Evolutionary conservation across 345 rosid genomes (phyloP).

Genomic region (Barbarea vulgaris): DNA sequence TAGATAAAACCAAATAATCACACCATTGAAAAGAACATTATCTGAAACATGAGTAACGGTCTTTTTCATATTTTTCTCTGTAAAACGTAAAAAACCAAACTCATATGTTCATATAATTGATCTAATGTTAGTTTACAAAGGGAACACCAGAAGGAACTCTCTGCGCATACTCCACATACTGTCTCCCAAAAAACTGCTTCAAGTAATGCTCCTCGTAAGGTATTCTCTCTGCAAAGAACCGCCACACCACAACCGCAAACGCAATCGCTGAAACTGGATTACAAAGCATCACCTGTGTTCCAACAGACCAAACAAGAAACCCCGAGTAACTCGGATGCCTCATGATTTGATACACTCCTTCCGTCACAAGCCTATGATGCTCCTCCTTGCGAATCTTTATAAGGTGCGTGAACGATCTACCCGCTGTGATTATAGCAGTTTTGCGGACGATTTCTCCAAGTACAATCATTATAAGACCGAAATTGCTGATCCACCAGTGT

Average conservation of each 20-base stretch:
- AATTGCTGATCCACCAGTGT: slow-evolving; percentile 62
- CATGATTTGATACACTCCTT: slow-evolving; percentile 59
- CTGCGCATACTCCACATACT: slow-evolving; percentile 56
- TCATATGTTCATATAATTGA: slow-evolving; percentile 11
- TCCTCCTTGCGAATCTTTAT: slow-evolving; percentile 59
- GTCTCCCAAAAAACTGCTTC: slow-evolving; percentile 62
- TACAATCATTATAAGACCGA: slow-evolving; percentile 55
- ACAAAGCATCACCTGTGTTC: slow-evolving; percentile 78
- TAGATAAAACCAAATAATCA: background rate
- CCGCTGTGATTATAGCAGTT: slow-evolving; percentile 68
- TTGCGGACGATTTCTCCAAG: slow-evolving; percentile 63
- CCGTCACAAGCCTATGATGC: slow-evolving; percentile 60
- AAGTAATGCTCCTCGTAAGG: slow-evolving; percentile 69
- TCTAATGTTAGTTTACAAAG: slow-evolving; percentile 49
- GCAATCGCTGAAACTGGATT: slow-evolving; percentile 62
- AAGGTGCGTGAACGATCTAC: slow-evolving; percentile 68
- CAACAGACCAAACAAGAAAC: slow-evolving; percentile 71
- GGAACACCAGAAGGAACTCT: slow-evolving; percentile 70
- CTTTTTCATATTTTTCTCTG: background rate
- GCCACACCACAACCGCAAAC: slow-evolving; percentile 67
- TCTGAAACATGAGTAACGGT: background rate
- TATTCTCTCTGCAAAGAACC: slow-evolving; percentile 61
- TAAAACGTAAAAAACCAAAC: background rate
- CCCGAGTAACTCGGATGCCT: slow-evolving; percentile 80
- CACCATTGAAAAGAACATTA: slow-evolving; percentile 4